Conservation (phyloP, 306 rosid species). For the Quercus berberidifolia region DNA sequence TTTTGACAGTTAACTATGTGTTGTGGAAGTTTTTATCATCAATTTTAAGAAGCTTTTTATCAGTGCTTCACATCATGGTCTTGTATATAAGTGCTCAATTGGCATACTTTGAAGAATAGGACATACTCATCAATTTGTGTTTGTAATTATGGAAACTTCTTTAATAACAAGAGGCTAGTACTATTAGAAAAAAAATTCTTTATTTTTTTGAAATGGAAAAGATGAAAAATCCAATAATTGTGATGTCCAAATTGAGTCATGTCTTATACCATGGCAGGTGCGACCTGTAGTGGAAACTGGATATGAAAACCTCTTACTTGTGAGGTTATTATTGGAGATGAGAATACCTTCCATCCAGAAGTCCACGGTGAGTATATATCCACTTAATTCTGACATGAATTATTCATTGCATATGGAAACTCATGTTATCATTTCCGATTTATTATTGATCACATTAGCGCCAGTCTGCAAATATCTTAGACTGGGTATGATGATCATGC, state of each 20-base stretch:
- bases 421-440: neutral
- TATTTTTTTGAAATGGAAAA: neutral
- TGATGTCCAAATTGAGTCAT: constrained; percentile 7
- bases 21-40: neutral
- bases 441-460: neutral
- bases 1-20: neutral
- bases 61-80: neutral
- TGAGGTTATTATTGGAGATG: constrained; percentile 79
- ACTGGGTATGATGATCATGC: constrained; percentile 7
- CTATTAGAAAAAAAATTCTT: too few relatives aligned
- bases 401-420: constrained; percentile 1
- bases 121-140: too few relatives aligned
- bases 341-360: constrained; percentile 59
- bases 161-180: neutral
- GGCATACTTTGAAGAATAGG: neutral
- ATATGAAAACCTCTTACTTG: constrained; percentile 80
- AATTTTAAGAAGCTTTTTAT: neutral
- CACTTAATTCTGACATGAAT: constrained; percentile 5
- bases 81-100: neutral
- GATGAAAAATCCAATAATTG: neutral
- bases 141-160: neutral
- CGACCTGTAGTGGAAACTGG: constrained; percentile 98
- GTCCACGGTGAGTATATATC: constrained; percentile 63
- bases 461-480: constrained; percentile 14
- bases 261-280: constrained; percentile 55